phyloP scores from a whole-genome alignment of 805 yeast species.

The Teunomyces stri region DNA sequence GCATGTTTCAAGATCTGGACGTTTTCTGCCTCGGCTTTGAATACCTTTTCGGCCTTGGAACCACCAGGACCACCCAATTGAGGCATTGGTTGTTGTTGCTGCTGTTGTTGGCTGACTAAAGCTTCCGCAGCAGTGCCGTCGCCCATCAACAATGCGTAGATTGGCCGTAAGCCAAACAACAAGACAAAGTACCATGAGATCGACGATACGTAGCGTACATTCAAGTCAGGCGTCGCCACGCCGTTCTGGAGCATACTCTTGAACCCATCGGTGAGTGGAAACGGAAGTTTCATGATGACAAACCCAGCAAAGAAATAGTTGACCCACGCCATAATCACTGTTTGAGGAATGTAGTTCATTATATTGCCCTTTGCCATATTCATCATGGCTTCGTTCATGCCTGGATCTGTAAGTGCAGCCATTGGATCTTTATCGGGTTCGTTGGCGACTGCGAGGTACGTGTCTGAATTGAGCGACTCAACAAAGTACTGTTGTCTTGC shows the following conservation, averaged over 20 bases:
- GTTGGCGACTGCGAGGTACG: slow-evolving; percentile 51
- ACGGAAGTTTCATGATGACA: slow-evolving; percentile 76
- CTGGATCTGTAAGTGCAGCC: slow-evolving; percentile 67
- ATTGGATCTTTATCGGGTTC: slow-evolving; percentile 36
- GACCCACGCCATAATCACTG: slow-evolving; percentile 94
- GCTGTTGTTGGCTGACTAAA: slow-evolving; percentile 42
- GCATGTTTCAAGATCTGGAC: slow-evolving; percentile 59
- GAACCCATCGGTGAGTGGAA: slow-evolving; percentile 85
- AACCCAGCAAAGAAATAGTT: slow-evolving; percentile 91
- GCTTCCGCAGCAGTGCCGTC: slow-evolving; percentile 46
- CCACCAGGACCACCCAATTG: slow-evolving; percentile 53
- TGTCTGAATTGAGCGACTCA: slow-evolving; percentile 49
- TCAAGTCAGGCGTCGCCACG: slow-evolving; percentile 77
- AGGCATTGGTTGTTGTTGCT: slow-evolving; percentile 37
- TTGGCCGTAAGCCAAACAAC: slow-evolving; percentile 76
- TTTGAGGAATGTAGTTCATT: slow-evolving; percentile 86
- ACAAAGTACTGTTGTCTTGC: slow-evolving; percentile 49
- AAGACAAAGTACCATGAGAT: slow-evolving; percentile 95
- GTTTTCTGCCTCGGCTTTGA: slow-evolving; percentile 71
- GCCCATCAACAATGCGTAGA: slow-evolving; percentile 67
- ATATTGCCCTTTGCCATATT: slow-evolving; percentile 77
- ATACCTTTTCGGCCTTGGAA: slow-evolving; percentile 60
- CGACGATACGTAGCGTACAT: slow-evolving; percentile 88
- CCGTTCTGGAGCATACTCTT: slow-evolving; percentile 92
- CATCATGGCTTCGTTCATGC: slow-evolving; percentile 68